phyloP scores from a whole-genome alignment of 2,329 filamentous ascomycete species.

The Stemphylium beticola region DNA sequence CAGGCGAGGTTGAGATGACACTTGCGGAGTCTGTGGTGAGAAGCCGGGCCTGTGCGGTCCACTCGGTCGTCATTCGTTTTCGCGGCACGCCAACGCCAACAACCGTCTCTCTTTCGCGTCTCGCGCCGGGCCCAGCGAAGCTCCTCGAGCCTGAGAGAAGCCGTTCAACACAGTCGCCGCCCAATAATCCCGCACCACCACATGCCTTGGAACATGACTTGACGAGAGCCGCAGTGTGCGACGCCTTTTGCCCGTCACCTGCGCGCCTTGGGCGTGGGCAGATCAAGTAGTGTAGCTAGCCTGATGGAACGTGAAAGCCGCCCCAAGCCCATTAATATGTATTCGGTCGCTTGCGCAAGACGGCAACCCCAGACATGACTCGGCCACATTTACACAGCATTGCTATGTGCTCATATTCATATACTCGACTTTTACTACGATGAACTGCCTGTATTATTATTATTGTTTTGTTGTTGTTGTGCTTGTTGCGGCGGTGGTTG shows the following conservation, averaged over 20 bases:
- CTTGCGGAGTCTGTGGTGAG: constrained; percentile 26
- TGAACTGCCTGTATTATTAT: too few relatives aligned
- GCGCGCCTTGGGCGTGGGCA: constrained; percentile 16
- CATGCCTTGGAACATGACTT: background rate
- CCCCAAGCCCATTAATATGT: constrained; percentile 35
- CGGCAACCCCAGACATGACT: too few relatives aligned
- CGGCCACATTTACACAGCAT: too few relatives aligned
- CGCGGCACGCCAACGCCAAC: constrained; percentile 13
- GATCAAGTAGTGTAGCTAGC: constrained; percentile 21
- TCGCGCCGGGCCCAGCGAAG: constrained; percentile 4
- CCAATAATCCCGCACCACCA: background rate
- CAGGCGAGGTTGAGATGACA: constrained; percentile 27
- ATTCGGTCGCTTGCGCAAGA: constrained; percentile 24
- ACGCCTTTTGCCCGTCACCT: constrained; percentile 21
- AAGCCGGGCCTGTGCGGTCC: constrained; percentile 19
- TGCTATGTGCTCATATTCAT: too few relatives aligned
- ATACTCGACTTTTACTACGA: too few relatives aligned
- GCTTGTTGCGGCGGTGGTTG: too few relatives aligned
- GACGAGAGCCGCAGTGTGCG: constrained; percentile 3
- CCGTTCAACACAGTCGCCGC: too few relatives aligned
- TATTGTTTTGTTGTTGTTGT: too few relatives aligned
- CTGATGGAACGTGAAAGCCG: constrained; percentile 25
- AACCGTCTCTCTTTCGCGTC: constrained; percentile 19
- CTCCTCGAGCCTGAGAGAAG: background rate
- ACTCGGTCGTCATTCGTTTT: constrained; percentile 18